A percentile compares a stretch with the other conserved stretches of the same genome.
phyloP scores from a whole-genome alignment of 2,329 filamentous ascomycete genomes.

The Tolypocladium ovalisporum region DNA sequence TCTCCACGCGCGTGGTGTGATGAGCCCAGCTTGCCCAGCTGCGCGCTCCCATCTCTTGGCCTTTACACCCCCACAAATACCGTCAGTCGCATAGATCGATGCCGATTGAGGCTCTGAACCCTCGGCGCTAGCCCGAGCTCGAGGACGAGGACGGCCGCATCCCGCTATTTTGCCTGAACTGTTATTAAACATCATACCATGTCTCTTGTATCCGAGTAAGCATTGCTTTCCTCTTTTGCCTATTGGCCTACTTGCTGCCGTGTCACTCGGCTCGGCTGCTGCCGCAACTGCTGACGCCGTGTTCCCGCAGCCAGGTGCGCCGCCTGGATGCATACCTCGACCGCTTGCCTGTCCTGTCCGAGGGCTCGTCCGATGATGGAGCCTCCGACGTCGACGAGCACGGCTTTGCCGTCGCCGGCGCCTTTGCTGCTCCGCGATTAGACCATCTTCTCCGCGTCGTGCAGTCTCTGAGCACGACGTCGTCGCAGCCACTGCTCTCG shows the following conservation, averaged over 20 bases:
- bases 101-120: slow-evolving; percentile 6
- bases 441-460: slow-evolving; percentile 56
- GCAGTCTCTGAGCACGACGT: slow-evolving; percentile 59
- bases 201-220: slow-evolving; percentile 39
- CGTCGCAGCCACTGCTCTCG: slow-evolving; percentile 51
- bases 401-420: slow-evolving; percentile 23
- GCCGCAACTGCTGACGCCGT: slow-evolving; percentile 7
- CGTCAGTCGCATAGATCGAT: slow-evolving; percentile 2
- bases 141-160: slow-evolving; percentile 1
- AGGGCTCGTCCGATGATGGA: slow-evolving; percentile 31
- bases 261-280: background rate
- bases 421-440: slow-evolving; percentile 41
- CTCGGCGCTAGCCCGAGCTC: slow-evolving; percentile 3
- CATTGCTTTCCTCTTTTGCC: slow-evolving; percentile 4
- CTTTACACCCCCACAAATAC: slow-evolving; percentile 2
- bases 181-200: slow-evolving; percentile 15
- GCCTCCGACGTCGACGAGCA: slow-evolving; percentile 23
- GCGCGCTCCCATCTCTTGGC: background rate
- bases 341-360: slow-evolving; percentile 35
- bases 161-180: background rate
- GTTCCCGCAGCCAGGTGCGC: slow-evolving; percentile 41
- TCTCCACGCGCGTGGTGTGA: slow-evolving; percentile 12
- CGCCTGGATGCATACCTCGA: slow-evolving; percentile 56
- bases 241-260: background rate
- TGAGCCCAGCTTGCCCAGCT: slow-evolving; percentile 4